Conservation (phyloP, 2,329 filamentous ascomycete species). For the Pleomassaria siparia region DNA sequence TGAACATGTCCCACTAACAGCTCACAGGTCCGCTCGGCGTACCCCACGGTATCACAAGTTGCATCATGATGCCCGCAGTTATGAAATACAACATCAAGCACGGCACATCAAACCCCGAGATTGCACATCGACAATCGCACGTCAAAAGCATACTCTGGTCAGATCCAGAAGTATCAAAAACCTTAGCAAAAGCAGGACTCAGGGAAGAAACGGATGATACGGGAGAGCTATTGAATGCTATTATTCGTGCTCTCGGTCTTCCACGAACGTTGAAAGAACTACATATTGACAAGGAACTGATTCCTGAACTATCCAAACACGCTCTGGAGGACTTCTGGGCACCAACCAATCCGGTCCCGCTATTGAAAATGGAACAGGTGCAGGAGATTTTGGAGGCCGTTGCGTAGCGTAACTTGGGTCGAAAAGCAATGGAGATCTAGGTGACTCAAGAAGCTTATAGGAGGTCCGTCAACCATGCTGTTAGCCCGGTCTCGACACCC, state of each 20-base stretch:
- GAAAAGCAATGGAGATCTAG: neutral
- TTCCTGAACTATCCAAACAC: slow-evolving; percentile 5
- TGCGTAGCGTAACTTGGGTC: neutral
- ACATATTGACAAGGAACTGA: neutral
- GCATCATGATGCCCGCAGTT: slow-evolving; percentile 10
- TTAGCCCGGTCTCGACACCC: neutral
- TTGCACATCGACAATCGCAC: slow-evolving; percentile 3
- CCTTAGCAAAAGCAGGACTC: neutral
- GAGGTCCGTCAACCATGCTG: neutral
- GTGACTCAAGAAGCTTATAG: neutral
- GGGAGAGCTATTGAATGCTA: slow-evolving; percentile 4
- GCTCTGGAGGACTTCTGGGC: slow-evolving; percentile 9
- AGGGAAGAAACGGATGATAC: neutral
- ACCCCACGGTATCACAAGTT: slow-evolving; percentile 9
- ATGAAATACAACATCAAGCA: slow-evolving; percentile 12
- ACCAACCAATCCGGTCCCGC: slow-evolving; percentile 7
- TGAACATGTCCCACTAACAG: neutral
- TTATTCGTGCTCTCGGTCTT: slow-evolving; percentile 3
- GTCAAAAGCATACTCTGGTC: slow-evolving; percentile 3
- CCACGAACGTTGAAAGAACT: slow-evolving; percentile 4
- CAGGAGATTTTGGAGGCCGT: slow-evolving; percentile 9
- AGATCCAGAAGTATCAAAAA: slow-evolving; percentile 1
- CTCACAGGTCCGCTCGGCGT: slow-evolving; percentile 5
- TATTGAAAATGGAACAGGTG: slow-evolving; percentile 3
- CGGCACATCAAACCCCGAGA: slow-evolving; percentile 6